Conservation (phyloP, 305 asterid genomes). For the Fraxinus albicans region DNA sequence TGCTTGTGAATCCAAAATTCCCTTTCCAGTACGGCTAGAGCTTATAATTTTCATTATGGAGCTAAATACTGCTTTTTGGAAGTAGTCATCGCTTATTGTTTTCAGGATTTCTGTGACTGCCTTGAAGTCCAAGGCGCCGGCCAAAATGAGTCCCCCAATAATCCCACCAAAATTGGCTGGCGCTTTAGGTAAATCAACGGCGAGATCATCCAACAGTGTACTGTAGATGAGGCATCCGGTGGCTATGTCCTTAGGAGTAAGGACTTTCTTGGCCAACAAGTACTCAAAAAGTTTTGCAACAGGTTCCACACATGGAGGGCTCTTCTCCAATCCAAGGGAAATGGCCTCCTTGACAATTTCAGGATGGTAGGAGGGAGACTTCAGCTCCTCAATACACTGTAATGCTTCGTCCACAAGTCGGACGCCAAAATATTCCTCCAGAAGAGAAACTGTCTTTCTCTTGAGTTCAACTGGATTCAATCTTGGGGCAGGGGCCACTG, state of each 20-base stretch:
- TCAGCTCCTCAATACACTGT: conserved; percentile 65
- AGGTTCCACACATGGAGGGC: conserved; percentile 62
- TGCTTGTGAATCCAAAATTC: conserved; percentile 59
- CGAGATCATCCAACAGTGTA: conserved; percentile 61
- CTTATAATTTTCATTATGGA: conserved; percentile 37
- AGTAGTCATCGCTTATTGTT: conserved; percentile 50
- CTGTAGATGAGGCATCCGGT: conserved; percentile 57
- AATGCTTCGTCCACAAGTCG: conserved; percentile 66
- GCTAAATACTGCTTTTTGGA: conserved; percentile 54
- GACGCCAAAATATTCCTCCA: conserved; percentile 69
- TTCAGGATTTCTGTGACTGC: conserved; percentile 52
- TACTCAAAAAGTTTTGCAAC: conserved; percentile 54
- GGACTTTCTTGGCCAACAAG: conserved; percentile 51
- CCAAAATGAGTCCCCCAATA: conserved; percentile 56
- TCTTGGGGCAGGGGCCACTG: conserved; percentile 29
- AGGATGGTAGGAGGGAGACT: conserved; percentile 62
- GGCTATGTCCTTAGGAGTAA: conserved; percentile 38
- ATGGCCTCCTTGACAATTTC: conserved; percentile 72
- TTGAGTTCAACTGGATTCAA: conserved; percentile 44
- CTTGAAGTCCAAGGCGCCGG: conserved; percentile 59
- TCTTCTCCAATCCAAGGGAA: conserved; percentile 65
- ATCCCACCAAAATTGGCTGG: conserved; percentile 85
- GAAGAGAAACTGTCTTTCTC: conserved; percentile 36
- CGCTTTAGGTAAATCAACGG: conserved; percentile 83
- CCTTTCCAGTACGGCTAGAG: conserved; percentile 47